These are phyloP conservation scores for Colletotrichum godetiae DNA, from an alignment of 2,329 filamentous ascomycete genomes.

Conservation along the genomic window DNA sequence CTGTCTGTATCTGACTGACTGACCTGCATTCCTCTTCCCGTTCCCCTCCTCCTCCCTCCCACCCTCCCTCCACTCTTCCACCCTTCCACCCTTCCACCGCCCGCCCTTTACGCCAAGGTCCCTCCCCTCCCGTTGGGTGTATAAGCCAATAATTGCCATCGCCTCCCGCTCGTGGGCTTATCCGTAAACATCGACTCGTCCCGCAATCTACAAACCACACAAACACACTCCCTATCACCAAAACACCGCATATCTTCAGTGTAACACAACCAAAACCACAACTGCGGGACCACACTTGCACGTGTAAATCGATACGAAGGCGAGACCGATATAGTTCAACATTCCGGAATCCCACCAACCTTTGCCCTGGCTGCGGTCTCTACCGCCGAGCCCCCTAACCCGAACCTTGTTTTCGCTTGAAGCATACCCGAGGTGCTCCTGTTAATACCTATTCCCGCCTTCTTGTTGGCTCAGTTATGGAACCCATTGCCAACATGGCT, in stretches of 20 bases:
- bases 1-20: neutral
- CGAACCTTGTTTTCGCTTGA: neutral
- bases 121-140: slow-evolving; percentile 1
- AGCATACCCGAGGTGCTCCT: neutral
- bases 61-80: neutral
- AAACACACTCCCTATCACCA: neutral
- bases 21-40: neutral
- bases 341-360: neutral
- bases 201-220: slow-evolving; percentile 3
- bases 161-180: slow-evolving; percentile 34
- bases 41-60: neutral
- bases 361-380: neutral
- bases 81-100: neutral
- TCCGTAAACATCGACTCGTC: slow-evolving; percentile 16
- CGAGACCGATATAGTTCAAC: neutral
- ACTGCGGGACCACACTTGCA: neutral
- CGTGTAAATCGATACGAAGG: neutral
- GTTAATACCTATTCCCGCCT: neutral
- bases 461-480: slow-evolving; percentile 17
- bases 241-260: slow-evolving; percentile 3
- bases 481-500: slow-evolving; percentile 45
- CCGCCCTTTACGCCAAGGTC: neutral
- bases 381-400: slow-evolving; percentile 15
- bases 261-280: slow-evolving; percentile 19
- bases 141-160: slow-evolving; percentile 33